These are phyloP conservation scores for Fusarium newnesense DNA, from an alignment of 2,329 filamentous ascomycete genomes.

Conservation along the genomic window DNA sequence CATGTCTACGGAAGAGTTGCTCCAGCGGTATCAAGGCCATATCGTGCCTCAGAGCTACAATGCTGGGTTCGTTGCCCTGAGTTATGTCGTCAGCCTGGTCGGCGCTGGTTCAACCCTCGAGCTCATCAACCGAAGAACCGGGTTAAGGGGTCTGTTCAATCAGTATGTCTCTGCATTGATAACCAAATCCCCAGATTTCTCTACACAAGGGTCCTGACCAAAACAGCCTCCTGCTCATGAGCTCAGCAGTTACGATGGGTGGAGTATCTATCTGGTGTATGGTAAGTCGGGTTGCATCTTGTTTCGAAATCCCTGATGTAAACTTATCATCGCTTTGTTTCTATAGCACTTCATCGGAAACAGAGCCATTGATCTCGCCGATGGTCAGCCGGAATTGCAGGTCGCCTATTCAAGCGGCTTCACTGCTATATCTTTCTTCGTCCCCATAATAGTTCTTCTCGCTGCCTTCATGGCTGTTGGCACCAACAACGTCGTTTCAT, in stretches of 20 bases:
- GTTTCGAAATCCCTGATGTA: background rate
- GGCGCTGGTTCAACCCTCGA: slow-evolving; percentile 85
- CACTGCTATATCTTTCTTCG: slow-evolving; percentile 81
- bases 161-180: slow-evolving; percentile 60
- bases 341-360: slow-evolving; percentile 72
- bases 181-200: background rate
- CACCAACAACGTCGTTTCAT: slow-evolving; percentile 65
- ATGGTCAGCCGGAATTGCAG: slow-evolving; percentile 71
- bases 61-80: slow-evolving; percentile 74
- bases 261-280: slow-evolving; percentile 80
- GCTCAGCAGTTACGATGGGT: slow-evolving; percentile 76
- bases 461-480: slow-evolving; percentile 77
- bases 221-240: slow-evolving; percentile 68
- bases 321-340: background rate
- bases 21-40: slow-evolving; percentile 55
- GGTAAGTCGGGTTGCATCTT: slow-evolving; percentile 50
- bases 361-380: slow-evolving; percentile 76
- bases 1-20: slow-evolving; percentile 47
- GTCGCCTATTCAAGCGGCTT: slow-evolving; percentile 78
- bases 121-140: slow-evolving; percentile 80
- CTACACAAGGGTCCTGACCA: slow-evolving; percentile 2
- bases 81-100: slow-evolving; percentile 79
- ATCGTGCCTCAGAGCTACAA: slow-evolving; percentile 62
- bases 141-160: slow-evolving; percentile 74
- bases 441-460: slow-evolving; percentile 80